A percentile compares a stretch with the other conserved stretches of the same genome.
phyloP scores from a whole-genome alignment of 2,329 filamentous ascomycete genomes.

The Ceratocystis variospora region DNA sequence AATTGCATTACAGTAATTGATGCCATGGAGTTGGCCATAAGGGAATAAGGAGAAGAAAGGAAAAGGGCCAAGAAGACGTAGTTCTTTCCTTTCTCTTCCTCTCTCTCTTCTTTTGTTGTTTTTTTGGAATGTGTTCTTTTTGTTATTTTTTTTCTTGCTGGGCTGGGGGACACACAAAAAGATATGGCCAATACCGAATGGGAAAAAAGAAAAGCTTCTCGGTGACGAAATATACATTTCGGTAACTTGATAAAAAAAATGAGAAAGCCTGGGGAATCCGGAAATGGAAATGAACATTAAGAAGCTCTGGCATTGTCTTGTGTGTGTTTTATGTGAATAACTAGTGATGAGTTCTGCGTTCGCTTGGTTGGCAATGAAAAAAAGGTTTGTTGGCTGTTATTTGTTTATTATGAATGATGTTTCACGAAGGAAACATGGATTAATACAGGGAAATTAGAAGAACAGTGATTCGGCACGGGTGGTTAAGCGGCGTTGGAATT shows the following conservation, averaged over 20 bases:
- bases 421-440: neutral
- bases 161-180: conserved; percentile 18
- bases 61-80: neutral
- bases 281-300: conserved; percentile 18
- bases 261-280: conserved; percentile 16
- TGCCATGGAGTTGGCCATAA: conserved; percentile 3
- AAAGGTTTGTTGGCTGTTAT: no score
- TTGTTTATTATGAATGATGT: no score
- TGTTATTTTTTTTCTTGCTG: conserved; percentile 13
- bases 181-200: conserved; percentile 11
- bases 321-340: neutral
- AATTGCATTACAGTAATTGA: conserved; percentile 13
- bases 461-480: neutral
- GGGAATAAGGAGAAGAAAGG: neutral
- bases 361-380: no score
- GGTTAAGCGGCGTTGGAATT: neutral
- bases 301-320: neutral
- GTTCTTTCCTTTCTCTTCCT: conserved; percentile 10
- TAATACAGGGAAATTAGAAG: neutral
- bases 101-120: conserved; percentile 13
- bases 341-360: neutral
- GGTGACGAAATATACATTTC: conserved; percentile 9
- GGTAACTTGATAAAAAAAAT: conserved; percentile 14
- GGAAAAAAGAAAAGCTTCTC: conserved; percentile 8
- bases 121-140: conserved; percentile 7